These are phyloP conservation scores for Solanum boliviense DNA, from an alignment of 257 asterid genomes.

Conservation along the genomic window DNA sequence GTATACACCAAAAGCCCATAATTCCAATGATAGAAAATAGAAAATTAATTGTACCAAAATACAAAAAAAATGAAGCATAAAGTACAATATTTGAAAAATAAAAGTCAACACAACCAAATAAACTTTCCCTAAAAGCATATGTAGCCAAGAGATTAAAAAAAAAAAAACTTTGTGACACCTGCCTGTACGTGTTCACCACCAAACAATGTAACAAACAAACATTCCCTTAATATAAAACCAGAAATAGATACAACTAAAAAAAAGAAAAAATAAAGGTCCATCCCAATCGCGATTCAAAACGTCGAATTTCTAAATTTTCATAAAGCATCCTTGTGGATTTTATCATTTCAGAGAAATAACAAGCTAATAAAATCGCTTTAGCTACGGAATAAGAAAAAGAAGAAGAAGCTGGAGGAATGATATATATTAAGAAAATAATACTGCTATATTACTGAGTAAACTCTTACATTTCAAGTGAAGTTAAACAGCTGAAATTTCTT, in stretches of 20 bases:
- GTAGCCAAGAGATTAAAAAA: neutral
- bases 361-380: neutral
- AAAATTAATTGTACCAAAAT: neutral
- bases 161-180: neutral
- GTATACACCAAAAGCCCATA: neutral
- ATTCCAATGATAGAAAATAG: neutral
- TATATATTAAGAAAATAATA: neutral
- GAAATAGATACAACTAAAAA: neutral
- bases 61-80: neutral
- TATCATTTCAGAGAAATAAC: neutral
- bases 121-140: neutral
- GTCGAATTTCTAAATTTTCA: neutral
- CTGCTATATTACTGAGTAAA: neutral
- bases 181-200: neutral
- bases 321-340: too few species aligned
- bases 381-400: neutral
- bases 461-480: neutral
- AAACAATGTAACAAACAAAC: neutral
- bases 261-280: too few species aligned
- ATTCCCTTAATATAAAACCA: neutral
- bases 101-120: neutral
- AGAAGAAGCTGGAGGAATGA: neutral
- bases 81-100: neutral
- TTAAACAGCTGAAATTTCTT: neutral
- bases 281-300: neutral